phyloP scores from a whole-genome alignment of 202 grass and related monocot species.

The Setaria italica region DNA sequence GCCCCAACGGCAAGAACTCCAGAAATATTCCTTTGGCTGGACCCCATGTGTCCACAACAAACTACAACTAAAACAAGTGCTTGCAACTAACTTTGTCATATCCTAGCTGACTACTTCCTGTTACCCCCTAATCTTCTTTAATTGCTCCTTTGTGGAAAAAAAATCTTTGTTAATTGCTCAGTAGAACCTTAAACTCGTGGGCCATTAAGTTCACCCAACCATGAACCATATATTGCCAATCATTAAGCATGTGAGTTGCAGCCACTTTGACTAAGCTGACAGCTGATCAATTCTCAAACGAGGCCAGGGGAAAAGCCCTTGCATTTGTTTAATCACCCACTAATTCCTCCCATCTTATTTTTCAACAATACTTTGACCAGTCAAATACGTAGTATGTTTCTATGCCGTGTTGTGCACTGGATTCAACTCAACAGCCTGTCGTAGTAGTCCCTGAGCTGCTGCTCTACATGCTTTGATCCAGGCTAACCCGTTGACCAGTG shows the following conservation, averaged over 20 bases:
- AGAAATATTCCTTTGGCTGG: not conserved
- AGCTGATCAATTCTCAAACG: not conserved
- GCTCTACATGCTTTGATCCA: constrained; percentile 11
- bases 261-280: constrained; percentile 41
- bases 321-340: constrained; percentile 49
- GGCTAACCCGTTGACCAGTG: constrained; percentile 38
- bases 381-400: not conserved
- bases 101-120: not conserved
- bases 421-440: constrained; percentile 38
- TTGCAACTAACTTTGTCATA: constrained; percentile 28
- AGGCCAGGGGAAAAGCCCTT: constrained; percentile 2
- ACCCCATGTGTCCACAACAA: constrained; percentile 12
- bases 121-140: not conserved
- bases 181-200: constrained; percentile 32
- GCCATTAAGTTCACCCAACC: constrained; percentile 9
- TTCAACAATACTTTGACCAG: constrained; percentile 52
- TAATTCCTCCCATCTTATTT: constrained; percentile 26
- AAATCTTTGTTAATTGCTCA: not conserved
- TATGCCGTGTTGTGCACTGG: constrained; percentile 31
- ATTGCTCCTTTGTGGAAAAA: not conserved
- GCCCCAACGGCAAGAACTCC: constrained; percentile 1
- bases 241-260: constrained; percentile 56
- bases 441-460: not conserved
- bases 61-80: not conserved
- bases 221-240: not conserved